These are phyloP conservation scores for Pythium sp. DNA, from an alignment of 352 stramenopile species.

Conservation along the genomic window DNA sequence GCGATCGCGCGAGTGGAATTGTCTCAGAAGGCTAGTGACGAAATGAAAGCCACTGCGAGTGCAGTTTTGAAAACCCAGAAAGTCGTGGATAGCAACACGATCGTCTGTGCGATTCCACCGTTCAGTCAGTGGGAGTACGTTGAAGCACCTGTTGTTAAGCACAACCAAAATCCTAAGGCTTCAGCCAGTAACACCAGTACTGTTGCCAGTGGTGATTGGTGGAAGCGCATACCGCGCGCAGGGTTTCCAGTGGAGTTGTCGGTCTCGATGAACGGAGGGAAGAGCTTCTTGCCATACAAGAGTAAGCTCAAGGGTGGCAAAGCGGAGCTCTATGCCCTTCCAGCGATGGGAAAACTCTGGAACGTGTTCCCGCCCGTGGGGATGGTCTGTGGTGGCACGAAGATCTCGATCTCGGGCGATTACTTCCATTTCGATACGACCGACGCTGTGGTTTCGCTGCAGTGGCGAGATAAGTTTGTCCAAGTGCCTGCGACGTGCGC, in stretches of 20 bases:
- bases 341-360: constrained; percentile 28
- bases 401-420: constrained; percentile 42
- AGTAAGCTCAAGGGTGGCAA: constrained; percentile 9
- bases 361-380: constrained; percentile 37
- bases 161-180: neutral
- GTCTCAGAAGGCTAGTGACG: constrained; percentile 7
- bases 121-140: constrained; percentile 36
- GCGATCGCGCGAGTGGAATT: constrained; percentile 15
- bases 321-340: constrained; percentile 27
- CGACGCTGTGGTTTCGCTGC: constrained; percentile 43
- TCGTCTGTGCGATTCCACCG: constrained; percentile 40
- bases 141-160: constrained; percentile 15
- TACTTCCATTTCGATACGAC: constrained; percentile 64
- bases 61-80: constrained; percentile 26
- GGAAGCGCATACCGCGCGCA: constrained; percentile 27
- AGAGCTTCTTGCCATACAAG: constrained; percentile 28
- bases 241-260: constrained; percentile 31
- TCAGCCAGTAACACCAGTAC: neutral
- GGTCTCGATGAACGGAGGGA: constrained; percentile 52
- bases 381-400: constrained; percentile 40
- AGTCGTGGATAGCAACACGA: constrained; percentile 17
- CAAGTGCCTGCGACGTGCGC: constrained; percentile 34
- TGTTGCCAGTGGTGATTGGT: constrained; percentile 23
- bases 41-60: constrained; percentile 12
- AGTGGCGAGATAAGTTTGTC: constrained; percentile 37